Base-by-base conservation (phyloP, 768 basidiomycete genomes). In the Pleurotus giganteus region DNA sequence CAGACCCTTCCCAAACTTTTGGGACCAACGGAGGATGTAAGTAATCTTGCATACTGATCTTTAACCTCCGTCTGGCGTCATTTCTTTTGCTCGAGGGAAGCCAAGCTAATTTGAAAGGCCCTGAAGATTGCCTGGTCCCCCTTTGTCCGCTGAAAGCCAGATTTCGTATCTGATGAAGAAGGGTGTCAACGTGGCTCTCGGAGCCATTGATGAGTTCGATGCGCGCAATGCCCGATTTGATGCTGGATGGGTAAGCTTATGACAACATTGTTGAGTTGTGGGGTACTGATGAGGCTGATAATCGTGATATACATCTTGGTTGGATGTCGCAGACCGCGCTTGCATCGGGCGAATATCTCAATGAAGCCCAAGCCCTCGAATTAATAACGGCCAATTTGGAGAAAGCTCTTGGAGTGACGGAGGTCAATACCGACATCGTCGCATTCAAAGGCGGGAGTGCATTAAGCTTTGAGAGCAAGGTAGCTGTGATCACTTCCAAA, bases 141-240 rank as follows among this genome's bases (percentile, higher is more conserved):
- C 92, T 0, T 64, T 86, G 17, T 77, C 84, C 4, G 68, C 74
- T 17, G 73, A 86, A 4, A 85, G 79, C 1, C 70, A 83, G 0
- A 67, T 88, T 6, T 74, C 75, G 4, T 74, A 69, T 1, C 73
- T 94, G 28, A 67, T 87, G 11, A 66, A 74, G 4, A 75, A 83
- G 26, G 81, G 83, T 4, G 84, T 94, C 2, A 82, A 82, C 17
- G 81, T 88, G 6, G 86, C 75, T 0, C 63, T 89, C 17, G 87
- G 84, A 2, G 74, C 82, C 13, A 65, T 70, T 4, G 80, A 86
- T 56, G 81, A 80, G 29, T 86, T 80, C 76, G 73, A 76, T 42
- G 86, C 85, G 2, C 79, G 85, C 24, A 89, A 88, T 57, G 79
- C 83, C 2, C 76, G 89, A 6, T 87, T 91, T 55, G 89, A 93